Conservation (phyloP, 176 grass and related monocot genomes). For the Triticum urartu region DNA sequence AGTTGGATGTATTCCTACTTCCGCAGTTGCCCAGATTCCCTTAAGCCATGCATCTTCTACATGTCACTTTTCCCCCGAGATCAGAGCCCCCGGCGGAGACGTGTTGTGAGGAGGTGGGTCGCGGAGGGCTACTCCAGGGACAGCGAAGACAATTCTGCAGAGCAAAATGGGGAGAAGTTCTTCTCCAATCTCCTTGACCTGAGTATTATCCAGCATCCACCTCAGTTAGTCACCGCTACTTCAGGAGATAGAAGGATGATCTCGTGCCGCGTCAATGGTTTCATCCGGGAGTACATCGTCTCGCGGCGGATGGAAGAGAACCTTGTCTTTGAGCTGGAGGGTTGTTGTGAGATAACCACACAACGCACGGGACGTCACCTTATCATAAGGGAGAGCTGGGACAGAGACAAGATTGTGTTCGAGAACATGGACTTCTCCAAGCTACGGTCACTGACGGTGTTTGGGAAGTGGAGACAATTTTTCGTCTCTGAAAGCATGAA, state of each 20-base stretch:
- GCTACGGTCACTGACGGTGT: slow-evolving; percentile 27
- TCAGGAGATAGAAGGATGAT: background rate
- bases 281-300: slow-evolving; percentile 31
- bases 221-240: accelerated
- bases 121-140: slow-evolving; percentile 3
- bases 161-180: background rate
- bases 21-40: background rate
- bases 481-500: slow-evolving; percentile 5
- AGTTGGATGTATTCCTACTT: slow-evolving; percentile 29
- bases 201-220: slow-evolving; percentile 12
- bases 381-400: background rate
- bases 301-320: slow-evolving; percentile 21
- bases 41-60: slow-evolving; percentile 50
- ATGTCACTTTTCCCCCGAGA: slow-evolving; percentile 32
- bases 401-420: background rate
- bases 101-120: slow-evolving; percentile 42
- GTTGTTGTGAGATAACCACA: background rate
- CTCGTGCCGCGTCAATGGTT: slow-evolving; percentile 21
- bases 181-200: background rate
- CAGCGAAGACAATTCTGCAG: background rate
- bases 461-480: background rate
- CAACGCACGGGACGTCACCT: slow-evolving; percentile 6
- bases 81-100: background rate
- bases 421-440: background rate
- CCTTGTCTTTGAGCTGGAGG: slow-evolving; percentile 7